These are phyloP conservation scores for Taxillus chinensis DNA, from an alignment of 164 flowering plant genomes.

Conservation along the genomic window DNA sequence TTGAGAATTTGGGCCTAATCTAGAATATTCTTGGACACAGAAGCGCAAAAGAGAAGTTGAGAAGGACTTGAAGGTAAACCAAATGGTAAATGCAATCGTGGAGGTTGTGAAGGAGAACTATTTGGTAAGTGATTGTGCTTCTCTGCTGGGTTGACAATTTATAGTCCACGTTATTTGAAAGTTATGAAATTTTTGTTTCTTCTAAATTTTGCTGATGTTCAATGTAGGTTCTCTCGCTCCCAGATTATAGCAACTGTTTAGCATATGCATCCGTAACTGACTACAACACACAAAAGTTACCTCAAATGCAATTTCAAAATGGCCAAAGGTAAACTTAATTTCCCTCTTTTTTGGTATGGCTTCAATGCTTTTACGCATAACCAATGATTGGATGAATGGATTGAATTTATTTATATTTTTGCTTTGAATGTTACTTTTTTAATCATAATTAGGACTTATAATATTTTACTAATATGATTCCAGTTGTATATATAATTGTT, in stretches of 20 bases:
- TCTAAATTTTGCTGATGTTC: not conserved
- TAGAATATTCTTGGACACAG: constrained; percentile 22
- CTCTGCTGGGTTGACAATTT: not conserved
- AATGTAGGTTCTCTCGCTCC: constrained; percentile 50
- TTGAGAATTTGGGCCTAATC: no score
- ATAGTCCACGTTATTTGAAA: not conserved
- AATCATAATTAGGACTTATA: no score
- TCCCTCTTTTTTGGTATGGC: not conserved
- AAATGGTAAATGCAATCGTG: constrained; percentile 65
- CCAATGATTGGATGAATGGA: no score
- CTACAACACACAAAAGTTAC: constrained; percentile 71
- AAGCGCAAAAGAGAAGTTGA: constrained; percentile 53
- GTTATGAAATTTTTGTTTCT: not conserved
- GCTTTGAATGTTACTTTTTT: not conserved
- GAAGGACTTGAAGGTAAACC: constrained; percentile 48
- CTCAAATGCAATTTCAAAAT: constrained; percentile 36
- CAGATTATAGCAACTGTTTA: constrained; percentile 24
- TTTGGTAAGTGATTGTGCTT: constrained; percentile 41
- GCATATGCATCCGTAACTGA: constrained; percentile 77
- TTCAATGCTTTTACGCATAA: no score
- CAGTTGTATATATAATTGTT: no score
- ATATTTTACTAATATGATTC: no score
- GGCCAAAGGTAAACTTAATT: constrained; percentile 62
- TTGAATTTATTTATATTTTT: not conserved
- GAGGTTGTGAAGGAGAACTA: constrained; percentile 88